These are phyloP conservation scores for Ichthyophthirius multifiliis DNA, from an alignment of 169 alveolate genomes.

Conservation along the genomic window DNA sequence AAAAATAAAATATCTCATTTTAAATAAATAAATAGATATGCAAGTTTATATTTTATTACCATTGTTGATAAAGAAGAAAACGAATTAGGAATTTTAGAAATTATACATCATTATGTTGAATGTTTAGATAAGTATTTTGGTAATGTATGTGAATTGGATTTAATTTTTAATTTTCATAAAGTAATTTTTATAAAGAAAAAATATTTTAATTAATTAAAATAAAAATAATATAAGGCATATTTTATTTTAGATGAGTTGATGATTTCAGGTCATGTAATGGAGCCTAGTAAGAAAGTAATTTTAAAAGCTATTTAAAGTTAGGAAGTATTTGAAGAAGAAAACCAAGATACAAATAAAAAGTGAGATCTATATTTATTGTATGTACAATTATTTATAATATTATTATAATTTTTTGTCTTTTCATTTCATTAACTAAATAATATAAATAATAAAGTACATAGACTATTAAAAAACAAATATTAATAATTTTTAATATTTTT, in stretches of 20 bases:
- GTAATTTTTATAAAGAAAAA: constrained; percentile 30
- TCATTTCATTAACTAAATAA: too few species aligned
- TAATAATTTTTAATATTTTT: too few species aligned
- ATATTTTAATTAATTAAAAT: constrained; percentile 71
- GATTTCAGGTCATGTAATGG: constrained; percentile 92
- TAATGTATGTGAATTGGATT: constrained; percentile 98
- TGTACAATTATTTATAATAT: too few species aligned
- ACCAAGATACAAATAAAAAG: constrained; percentile 53
- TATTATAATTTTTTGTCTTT: too few species aligned
- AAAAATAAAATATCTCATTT: background rate
- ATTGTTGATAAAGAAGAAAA: constrained; percentile 96
- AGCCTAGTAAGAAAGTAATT: constrained; percentile 93
- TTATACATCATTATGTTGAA: constrained; percentile 98
- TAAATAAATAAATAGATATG: constrained; percentile 85
- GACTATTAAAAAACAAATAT: too few species aligned
- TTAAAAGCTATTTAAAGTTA: constrained; percentile 92
- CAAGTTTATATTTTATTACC: constrained; percentile 96
- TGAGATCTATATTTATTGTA: too few species aligned
- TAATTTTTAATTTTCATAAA: constrained; percentile 97
- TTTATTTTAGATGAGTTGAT: constrained; percentile 90
- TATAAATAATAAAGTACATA: too few species aligned
- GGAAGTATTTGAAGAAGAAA: constrained; percentile 94
- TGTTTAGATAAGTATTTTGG: constrained; percentile 97
- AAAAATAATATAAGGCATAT: constrained; percentile 88
- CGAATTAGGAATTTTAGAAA: constrained; percentile 94